These are phyloP conservation scores for Annona cherimola DNA, from an alignment of 164 flowering plant genomes.

Conservation along the genomic window DNA sequence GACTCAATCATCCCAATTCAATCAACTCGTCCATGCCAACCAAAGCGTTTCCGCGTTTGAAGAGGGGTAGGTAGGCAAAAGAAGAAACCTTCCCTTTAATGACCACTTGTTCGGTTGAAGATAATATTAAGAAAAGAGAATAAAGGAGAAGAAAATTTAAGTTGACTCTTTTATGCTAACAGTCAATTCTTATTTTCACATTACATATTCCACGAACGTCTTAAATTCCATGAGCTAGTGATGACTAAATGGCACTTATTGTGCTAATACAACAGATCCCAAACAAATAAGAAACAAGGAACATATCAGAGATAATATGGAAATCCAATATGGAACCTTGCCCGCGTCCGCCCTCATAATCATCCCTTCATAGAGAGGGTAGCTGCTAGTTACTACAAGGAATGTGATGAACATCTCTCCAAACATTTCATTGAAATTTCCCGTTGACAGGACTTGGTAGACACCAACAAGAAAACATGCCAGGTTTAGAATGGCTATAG, in stretches of 20 bases:
- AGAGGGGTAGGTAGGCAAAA: no score
- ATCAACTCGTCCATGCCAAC: no score
- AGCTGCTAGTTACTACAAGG: conserved; percentile 8
- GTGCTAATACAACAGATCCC: conserved; percentile 5
- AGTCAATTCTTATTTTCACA: no score
- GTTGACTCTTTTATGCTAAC: no score
- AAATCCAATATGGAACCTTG: conserved; percentile 1
- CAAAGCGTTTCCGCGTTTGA: no score
- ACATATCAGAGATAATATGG: conserved; percentile 1
- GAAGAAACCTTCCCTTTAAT: no score
- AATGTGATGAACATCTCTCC: conserved; percentile 20
- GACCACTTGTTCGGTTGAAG: no score
- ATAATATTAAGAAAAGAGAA: no score
- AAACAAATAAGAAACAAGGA: conserved; percentile 8
- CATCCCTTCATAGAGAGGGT: conserved; percentile 28
- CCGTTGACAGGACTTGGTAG: conserved; percentile 9
- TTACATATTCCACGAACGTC: no score
- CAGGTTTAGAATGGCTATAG: conserved; percentile 16
- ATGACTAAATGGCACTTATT: not conserved
- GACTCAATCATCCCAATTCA: no score
- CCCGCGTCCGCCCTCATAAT: conserved; percentile 16
- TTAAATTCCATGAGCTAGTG: no score
- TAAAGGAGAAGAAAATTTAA: no score
- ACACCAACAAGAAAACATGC: conserved; percentile 14
- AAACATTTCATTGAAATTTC: conserved; percentile 16